Percentiles rank a stretch among this genome's conserved stretches.
Conservation (phyloP, 1,284 basidiomycete species). For the Amylostereum areolatum region DNA sequence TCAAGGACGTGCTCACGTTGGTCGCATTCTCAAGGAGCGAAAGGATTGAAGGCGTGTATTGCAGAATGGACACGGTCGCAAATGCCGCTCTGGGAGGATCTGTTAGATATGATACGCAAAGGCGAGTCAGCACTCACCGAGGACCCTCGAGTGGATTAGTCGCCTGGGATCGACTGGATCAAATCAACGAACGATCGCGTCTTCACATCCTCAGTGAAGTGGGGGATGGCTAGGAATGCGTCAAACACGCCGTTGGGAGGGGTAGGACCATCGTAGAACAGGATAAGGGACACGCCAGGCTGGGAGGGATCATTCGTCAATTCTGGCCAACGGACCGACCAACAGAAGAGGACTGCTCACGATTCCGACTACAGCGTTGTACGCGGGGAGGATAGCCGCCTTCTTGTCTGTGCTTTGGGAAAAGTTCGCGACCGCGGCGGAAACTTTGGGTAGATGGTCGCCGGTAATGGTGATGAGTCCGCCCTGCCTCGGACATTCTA, state of each 20-base stretch:
- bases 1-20: conserved; percentile 24
- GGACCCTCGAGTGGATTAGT: conserved; percentile 22
- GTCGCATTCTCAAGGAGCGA: conserved; percentile 45
- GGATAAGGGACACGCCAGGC: conserved; percentile 19
- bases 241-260: conserved; percentile 39
- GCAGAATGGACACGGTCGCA: conserved; percentile 39
- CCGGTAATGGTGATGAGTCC: conserved; percentile 40
- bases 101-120: not conserved
- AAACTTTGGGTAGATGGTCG: conserved; percentile 31
- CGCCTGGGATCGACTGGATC: conserved; percentile 32
- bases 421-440: conserved; percentile 45
- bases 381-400: conserved; percentile 51
- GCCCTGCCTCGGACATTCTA: conserved; percentile 33
- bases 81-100: conserved; percentile 33
- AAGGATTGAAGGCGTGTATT: conserved; percentile 35
- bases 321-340: no score
- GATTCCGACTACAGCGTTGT: conserved; percentile 37
- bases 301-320: not conserved
- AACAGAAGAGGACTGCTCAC: conserved; percentile 18
- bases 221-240: conserved; percentile 29
- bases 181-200: conserved; percentile 32
- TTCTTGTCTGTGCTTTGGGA: conserved; percentile 48
- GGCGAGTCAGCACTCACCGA: not conserved
- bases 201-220: conserved; percentile 21
- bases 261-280: conserved; percentile 39